Base-by-base conservation (phyloP, 2,329 filamentous ascomycete species). In the Raffaelea albimanens region DNA sequence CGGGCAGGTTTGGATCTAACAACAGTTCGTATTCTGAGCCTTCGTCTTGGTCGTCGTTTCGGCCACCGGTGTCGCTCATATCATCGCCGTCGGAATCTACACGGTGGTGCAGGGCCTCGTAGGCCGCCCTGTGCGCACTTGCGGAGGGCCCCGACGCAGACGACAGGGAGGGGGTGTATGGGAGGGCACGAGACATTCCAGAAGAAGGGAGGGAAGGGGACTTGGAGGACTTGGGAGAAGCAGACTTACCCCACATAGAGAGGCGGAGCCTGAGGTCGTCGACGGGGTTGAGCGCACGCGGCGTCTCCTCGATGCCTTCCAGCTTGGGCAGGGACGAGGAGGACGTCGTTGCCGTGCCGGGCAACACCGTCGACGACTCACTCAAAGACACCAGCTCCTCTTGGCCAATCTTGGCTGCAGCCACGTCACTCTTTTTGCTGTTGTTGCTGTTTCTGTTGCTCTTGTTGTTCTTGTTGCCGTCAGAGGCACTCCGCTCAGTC, bases 21-120 rank as follows among this genome's bases (percentile, higher is more conserved):
- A 80, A 67, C 39, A 75, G 70, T 57, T 78, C 76, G 55, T 75
- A 64, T 58, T 80, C 76, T 23, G 70, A 71, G 42, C 61, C 69
- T 48, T 68, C 61, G 50, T 75, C 72, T 16, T 38, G 13, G 14
- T 38, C 34, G 34, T 38, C 34, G 14, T 38, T 38, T 38, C 34
- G 25, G 25, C 7, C 25, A 13, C 25, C 25, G 46, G 70, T 67
- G 33, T 67, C 67, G 39, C 65, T 63, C 33, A 68, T 67, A 40
- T 63, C 58, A 33, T 67, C 56, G 29, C 57, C 61, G 20, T 40
- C 3, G 19, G 3, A 4, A 11, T 20, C 25, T 13, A 29, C 25
- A 29, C 18, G 20, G 41, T 61, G 56, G 40, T 62, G 59, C 45
- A 55, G 34, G 7, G 52, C 53, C 40, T 51, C 46, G 18, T 47